phyloP scores from a whole-genome alignment of 2,329 filamentous ascomycete species.

The Aspergillus transmontanensis region DNA sequence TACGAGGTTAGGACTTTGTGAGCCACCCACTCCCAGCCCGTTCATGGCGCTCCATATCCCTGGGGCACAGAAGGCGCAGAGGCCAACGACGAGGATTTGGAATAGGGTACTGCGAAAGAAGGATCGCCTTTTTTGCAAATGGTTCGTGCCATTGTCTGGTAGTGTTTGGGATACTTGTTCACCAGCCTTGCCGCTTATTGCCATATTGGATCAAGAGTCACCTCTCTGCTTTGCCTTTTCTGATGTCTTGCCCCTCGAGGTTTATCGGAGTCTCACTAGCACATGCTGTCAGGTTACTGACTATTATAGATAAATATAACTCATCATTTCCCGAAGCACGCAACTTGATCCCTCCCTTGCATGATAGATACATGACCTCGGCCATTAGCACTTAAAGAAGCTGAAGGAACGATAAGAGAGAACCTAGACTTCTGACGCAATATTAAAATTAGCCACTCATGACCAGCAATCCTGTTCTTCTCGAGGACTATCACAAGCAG shows the following conservation, averaged over 20 bases:
- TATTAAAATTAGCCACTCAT: neutral
- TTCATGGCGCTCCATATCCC: slow-evolving; percentile 51
- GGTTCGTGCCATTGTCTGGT: neutral
- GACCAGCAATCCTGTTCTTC: neutral
- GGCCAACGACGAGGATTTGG: slow-evolving; percentile 44
- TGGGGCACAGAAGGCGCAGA: slow-evolving; percentile 45
- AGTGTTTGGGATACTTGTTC: neutral
- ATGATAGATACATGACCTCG: neutral
- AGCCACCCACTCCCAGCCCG: slow-evolving; percentile 46
- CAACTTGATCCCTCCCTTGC: neutral
- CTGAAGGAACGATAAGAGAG: neutral
- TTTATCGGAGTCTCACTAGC: neutral
- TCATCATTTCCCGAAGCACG: neutral
- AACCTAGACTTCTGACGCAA: neutral
- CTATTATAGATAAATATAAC: neutral
- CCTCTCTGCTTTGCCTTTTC: neutral
- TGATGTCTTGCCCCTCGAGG: neutral
- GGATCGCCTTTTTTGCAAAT: neutral
- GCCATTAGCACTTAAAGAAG: neutral
- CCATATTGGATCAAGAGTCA: neutral
- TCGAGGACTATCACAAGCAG: slow-evolving; percentile 25
- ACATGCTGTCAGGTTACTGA: neutral
- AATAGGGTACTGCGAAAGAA: slow-evolving; percentile 31
- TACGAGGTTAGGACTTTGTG: slow-evolving; percentile 44
- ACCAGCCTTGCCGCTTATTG: neutral